phyloP scores from a whole-genome alignment of 2,329 filamentous ascomycete genomes.

The Colletotrichum agaves region DNA sequence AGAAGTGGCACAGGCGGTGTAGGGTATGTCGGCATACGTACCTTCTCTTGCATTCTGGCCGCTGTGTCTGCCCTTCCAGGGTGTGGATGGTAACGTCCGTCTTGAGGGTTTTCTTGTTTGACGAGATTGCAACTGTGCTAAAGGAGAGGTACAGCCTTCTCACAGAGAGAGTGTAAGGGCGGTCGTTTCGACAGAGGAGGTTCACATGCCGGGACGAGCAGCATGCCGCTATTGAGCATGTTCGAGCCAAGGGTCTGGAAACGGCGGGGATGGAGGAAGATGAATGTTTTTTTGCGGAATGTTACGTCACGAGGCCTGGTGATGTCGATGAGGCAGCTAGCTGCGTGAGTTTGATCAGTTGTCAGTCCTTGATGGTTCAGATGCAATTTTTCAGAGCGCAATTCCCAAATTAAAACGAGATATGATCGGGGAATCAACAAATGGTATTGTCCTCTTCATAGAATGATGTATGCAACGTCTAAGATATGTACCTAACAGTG shows the following conservation, averaged over 20 bases:
- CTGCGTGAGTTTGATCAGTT: not conserved
- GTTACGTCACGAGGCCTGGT: conserved; percentile 13
- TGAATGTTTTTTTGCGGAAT: conserved; percentile 29
- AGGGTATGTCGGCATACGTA: conserved; percentile 5
- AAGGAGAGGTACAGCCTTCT: not conserved
- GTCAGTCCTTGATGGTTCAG: too few relatives aligned
- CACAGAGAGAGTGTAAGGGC: conserved; percentile 15
- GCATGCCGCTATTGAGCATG: conserved; percentile 11
- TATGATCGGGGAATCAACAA: too few relatives aligned
- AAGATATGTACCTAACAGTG: conserved; percentile 3
- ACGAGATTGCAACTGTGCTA: not conserved
- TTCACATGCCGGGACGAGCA: conserved; percentile 17
- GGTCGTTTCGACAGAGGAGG: conserved; percentile 9
- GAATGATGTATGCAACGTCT: not conserved
- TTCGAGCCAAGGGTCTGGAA: conserved; percentile 2
- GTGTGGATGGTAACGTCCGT: conserved; percentile 27
- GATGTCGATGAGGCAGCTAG: too few relatives aligned
- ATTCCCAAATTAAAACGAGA: too few relatives aligned
- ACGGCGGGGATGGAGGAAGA: not conserved
- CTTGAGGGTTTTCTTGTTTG: conserved; percentile 22
- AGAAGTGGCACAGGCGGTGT: conserved; percentile 27
- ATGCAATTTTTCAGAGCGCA: too few relatives aligned
- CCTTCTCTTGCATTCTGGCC: not conserved
- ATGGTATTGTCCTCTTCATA: not conserved
- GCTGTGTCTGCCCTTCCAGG: not conserved